Percentiles rank a stretch among this genome's conserved stretches.
These are phyloP conservation scores for Lumnitzera racemosa DNA, from an alignment of 345 rosid species.

Conservation along the genomic window DNA sequence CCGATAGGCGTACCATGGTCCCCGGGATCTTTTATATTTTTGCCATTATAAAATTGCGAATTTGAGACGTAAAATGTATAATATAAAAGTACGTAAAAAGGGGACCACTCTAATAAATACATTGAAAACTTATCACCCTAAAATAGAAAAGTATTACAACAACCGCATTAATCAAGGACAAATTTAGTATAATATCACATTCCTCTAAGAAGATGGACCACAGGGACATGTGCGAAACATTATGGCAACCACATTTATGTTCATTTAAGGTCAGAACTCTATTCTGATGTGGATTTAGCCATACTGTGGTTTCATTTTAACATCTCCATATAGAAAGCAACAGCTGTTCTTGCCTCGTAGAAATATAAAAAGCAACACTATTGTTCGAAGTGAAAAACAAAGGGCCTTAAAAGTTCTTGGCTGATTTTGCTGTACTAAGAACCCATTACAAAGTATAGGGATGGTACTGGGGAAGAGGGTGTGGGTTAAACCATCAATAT, in stretches of 20 bases:
- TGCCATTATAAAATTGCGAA: not conserved
- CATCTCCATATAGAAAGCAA: not conserved
- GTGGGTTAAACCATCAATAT: no score
- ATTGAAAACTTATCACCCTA: not conserved
- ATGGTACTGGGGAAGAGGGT: no score
- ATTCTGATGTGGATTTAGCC: not conserved
- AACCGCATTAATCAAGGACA: constrained; percentile 7
- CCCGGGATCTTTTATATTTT: constrained; percentile 7
- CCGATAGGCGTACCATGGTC: constrained; percentile 18
- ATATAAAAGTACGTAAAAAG: not conserved
- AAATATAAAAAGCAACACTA: no score
- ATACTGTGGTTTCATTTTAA: not conserved
- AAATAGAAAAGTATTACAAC: not conserved
- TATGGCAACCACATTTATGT: not conserved
- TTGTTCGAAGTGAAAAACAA: no score
- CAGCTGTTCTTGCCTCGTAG: not conserved
- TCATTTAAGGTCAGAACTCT: not conserved
- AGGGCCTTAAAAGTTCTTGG: no score
- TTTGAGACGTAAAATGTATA: not conserved
- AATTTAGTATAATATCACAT: constrained; percentile 4
- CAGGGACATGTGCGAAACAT: constrained; percentile 4
- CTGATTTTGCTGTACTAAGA: no score
- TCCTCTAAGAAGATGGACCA: constrained; percentile 17
- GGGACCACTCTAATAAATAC: constrained; percentile 24
- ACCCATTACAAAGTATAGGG: no score